Conservation (phyloP, 73 alveolate species). For the Blepharisma stoltei region DNA sequence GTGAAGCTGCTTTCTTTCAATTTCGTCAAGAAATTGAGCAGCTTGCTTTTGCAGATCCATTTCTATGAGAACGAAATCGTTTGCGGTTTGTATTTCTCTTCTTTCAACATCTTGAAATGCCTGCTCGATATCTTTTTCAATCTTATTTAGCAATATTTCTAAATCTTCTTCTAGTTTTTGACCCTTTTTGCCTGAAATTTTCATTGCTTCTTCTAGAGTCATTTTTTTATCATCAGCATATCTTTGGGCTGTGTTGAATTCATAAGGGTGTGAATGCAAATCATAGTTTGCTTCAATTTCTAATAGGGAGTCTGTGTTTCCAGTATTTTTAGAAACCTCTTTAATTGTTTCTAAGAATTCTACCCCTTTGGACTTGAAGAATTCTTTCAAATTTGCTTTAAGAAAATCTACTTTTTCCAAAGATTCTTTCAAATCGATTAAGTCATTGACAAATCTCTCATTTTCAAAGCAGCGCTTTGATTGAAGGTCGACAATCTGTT, state of each 20-base stretch:
- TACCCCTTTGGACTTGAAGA: too few relatives aligned
- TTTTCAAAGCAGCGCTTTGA: too few relatives aligned
- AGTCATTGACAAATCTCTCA: too few relatives aligned
- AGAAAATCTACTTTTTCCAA: too few relatives aligned
- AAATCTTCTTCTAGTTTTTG: background rate
- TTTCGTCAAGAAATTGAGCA: conserved; percentile 15
- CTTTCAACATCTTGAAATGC: background rate
- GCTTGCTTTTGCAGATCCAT: background rate
- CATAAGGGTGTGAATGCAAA: background rate
- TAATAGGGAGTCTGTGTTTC: too few relatives aligned
- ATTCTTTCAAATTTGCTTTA: too few relatives aligned
- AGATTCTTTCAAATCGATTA: too few relatives aligned
- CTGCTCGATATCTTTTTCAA: background rate
- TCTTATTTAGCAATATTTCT: background rate
- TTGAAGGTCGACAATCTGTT: too few relatives aligned
- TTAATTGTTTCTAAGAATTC: too few relatives aligned
- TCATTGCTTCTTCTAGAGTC: background rate
- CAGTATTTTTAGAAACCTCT: too few relatives aligned
- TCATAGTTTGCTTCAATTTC: background rate
- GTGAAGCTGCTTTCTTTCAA: background rate
- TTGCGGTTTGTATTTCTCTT: conserved; percentile 14
- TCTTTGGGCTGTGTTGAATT: conserved; percentile 13
- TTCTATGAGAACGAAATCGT: background rate
- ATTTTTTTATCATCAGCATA: background rate
- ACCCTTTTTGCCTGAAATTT: background rate